phyloP scores from a whole-genome alignment of 2,329 filamentous ascomycete genomes.

The Teratosphaeria destructans region DNA sequence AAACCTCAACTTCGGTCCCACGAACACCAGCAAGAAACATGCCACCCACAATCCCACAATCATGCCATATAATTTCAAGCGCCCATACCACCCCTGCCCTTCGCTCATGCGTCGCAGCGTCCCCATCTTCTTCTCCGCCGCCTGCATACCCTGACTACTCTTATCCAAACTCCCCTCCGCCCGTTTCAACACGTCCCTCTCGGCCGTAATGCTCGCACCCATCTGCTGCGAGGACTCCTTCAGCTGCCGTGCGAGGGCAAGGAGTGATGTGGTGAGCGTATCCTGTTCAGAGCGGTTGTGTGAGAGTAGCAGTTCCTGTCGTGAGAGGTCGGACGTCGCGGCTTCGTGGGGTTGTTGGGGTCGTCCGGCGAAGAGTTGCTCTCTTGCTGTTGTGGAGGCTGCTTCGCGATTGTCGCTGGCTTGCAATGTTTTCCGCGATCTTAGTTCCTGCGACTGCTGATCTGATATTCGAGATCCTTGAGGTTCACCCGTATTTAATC shows the following conservation, averaged over 20 bases:
- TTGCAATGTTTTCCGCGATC: conserved; percentile 15
- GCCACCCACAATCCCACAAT: conserved; percentile 74
- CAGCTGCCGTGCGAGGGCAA: conserved; percentile 66
- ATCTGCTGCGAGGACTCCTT: conserved; percentile 68
- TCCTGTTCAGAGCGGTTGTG: conserved; percentile 76
- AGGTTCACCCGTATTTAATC: conserved; percentile 16
- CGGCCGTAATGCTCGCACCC: conserved; percentile 59
- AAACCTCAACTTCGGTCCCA: conserved; percentile 80
- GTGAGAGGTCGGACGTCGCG: conserved; percentile 11
- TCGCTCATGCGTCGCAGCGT: conserved; percentile 70
- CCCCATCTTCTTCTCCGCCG: conserved; percentile 67
- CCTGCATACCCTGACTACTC: conserved; percentile 65
- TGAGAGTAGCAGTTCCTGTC: conserved; percentile 59
- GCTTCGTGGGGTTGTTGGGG: conserved; percentile 6
- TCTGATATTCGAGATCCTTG: conserved; percentile 6
- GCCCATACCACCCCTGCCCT: conserved; percentile 75
- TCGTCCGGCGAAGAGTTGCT: conserved; percentile 27
- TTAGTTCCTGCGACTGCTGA: conserved; percentile 8
- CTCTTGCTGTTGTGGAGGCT: conserved; percentile 25
- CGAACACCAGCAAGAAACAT: conserved; percentile 69
- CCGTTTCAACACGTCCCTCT: conserved; percentile 59
- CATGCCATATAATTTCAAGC: conserved; percentile 68
- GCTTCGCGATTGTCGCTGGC: conserved; percentile 18
- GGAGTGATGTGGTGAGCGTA: conserved; percentile 66
- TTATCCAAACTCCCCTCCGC: conserved; percentile 67